Evolutionary conservation across 495 filamentous ascomycete species (phyloP).

Genomic region (Melanomma pulvis-pyrius): DNA sequence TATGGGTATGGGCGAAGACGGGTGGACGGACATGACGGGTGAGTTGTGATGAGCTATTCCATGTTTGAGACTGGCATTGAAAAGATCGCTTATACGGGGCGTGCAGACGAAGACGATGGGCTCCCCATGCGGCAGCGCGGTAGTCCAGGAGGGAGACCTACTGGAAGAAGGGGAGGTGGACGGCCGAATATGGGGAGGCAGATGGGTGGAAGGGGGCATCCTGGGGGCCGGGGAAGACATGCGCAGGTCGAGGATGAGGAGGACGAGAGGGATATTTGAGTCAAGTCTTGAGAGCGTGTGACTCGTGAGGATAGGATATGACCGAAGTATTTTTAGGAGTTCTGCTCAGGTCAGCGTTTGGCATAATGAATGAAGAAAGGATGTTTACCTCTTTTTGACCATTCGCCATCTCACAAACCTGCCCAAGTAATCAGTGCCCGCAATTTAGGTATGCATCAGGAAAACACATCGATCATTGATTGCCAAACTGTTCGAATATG

Average conservation of each 20-base stretch:
- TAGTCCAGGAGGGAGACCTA: neutral
- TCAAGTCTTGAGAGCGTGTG: neutral
- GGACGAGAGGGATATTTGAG: neutral
- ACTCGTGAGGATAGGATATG: neutral
- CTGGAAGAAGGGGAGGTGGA: neutral
- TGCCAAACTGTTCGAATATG: too few relatives aligned
- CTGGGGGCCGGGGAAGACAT: neutral
- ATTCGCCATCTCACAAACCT: neutral
- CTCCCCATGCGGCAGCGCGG: neutral
- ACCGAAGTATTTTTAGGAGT: neutral
- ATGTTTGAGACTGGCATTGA: neutral
- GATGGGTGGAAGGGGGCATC: neutral
- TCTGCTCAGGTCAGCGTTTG: too few relatives aligned
- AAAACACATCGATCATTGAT: too few relatives aligned
- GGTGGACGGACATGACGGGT: neutral
- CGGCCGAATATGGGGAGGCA: neutral
- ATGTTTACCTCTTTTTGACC: neutral
- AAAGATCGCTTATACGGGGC: neutral
- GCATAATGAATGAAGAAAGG: neutral
- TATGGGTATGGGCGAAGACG: neutral
- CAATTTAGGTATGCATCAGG: too few relatives aligned
- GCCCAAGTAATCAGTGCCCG: neutral
- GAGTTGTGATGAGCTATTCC: neutral
- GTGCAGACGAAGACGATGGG: neutral
- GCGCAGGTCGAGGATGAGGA: neutral